Conservation (phyloP, 176 grass and related monocot species). For the Phragmites australis region DNA sequence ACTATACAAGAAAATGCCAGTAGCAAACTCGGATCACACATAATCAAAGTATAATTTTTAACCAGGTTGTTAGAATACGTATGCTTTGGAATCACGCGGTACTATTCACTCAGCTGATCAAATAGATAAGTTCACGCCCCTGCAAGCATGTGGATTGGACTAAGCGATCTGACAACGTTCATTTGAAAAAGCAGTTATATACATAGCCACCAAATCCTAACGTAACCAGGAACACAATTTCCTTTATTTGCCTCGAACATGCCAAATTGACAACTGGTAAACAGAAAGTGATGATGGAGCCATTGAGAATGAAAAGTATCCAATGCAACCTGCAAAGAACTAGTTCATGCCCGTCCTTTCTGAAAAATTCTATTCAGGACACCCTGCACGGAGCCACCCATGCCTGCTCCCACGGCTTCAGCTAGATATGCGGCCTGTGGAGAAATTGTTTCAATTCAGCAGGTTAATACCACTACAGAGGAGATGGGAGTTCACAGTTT, state of each 20-base stretch:
- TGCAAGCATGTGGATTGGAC: background rate
- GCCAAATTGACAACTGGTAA: background rate
- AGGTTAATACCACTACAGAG: background rate
- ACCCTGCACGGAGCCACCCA: constrained; percentile 72
- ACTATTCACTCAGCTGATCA: background rate
- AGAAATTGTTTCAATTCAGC: constrained; percentile 4
- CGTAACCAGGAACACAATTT: background rate
- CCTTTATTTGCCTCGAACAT: constrained; percentile 1
- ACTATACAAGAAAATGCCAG: too few relatives aligned
- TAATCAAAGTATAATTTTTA: too few relatives aligned
- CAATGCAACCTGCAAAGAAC: background rate
- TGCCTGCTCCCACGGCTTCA: constrained; percentile 73
- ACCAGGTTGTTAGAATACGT: too few relatives aligned
- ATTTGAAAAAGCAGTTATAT: background rate
- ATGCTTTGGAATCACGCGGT: background rate
- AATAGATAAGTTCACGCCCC: background rate
- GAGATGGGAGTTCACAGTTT: background rate
- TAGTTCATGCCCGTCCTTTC: constrained; percentile 40
- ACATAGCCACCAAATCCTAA: background rate
- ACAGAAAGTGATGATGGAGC: background rate
- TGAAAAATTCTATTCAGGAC: constrained; percentile 67
- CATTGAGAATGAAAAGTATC: background rate
- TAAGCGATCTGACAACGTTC: background rate
- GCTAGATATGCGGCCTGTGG: constrained; percentile 71
- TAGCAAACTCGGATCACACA: too few relatives aligned